Evolutionary conservation across 345 rosid genomes (phyloP), one percentile per base, ranked within the genome.

Genomic region (Brassica cretica): DNA sequence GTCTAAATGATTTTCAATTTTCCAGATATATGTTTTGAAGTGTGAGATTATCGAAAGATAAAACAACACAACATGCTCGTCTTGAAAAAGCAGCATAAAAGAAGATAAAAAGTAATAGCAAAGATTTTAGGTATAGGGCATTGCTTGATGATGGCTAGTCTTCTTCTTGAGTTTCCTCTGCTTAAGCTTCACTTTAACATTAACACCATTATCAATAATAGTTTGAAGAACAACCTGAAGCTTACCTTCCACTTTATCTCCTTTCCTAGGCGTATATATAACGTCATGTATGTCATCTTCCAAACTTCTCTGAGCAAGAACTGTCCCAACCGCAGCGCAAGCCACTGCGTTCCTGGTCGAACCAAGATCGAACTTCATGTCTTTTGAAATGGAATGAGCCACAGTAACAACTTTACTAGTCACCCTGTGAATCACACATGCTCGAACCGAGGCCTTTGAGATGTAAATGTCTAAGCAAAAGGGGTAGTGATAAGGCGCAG

Each of bases 331-430:
- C 32, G 94, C 83, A 79, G 84, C 82, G 66, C 97, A 95, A 62
- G 96, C 88, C 68, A 78, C 71, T 2, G 82, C 88, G 68, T 90
- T 90, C 86, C 88, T 90, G 8, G 93, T 91, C 2, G 97, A 95
- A 68, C 80, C 71, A 65, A 91, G 87, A 72, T 90, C 93, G 32
- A 93, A 88, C 78, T 93, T 95, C 88, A 95, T 76, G 86, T 93
- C 97, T 83, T 86, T 93, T 0, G 97, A 91, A 68, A 93, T 95
- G 2, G 96, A 95, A 87, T 95, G 96, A 27, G 93, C 97, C 72
- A 90, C 92, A 19, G 85, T 87, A 7, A 93, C 98, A 61, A 95
- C 99, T 66, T 89, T 95, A 81, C 98, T 90, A 8, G 93, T 91
- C 15, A 84, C 96, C 64, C 96, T 79, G 77, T 93, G 99, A 73